Base-by-base conservation (phyloP, 75 land plant species). In the Sequoia sempervirens region DNA sequence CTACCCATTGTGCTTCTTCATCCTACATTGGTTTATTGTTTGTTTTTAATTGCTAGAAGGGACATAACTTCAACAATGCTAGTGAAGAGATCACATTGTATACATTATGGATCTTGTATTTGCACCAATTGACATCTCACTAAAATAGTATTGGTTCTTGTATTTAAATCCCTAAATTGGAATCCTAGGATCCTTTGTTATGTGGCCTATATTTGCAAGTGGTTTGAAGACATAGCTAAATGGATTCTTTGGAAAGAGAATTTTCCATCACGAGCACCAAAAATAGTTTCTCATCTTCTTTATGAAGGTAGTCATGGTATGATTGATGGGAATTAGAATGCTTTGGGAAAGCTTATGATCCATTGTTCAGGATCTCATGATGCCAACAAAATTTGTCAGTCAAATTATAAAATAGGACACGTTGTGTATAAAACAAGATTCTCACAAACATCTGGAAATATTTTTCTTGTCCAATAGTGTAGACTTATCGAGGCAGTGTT, bases 351-450 rank as follows among this genome's bases (percentile, higher is more conserved):
- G 90, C 93, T 97, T 45, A 87, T 97, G 75, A 90, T 95, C 50
- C 91, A 90, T 52, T 97, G 99, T 87, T 91, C 93, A n/a, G 99
- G 99, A n/a, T 91, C 93, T 87, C 84, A 72, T 45, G 86, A 84
- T 34, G 93, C 85, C 81, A 86, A 75, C 61, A 82, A 70, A 84
- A 85, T 87, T 68, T 54, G 32, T 23, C 56, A 52, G 61, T 30
- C 36, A 28, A 28, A 54, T 1, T 80, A 82, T 3, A 92, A 95
- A 13, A 85, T 92, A 26, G 95, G 94, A 3, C 99, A 97, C 84
- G 94, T 97, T 86, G 99, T 91, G 40, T 83, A 90, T 76, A 93
- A 89, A 45, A 93, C 99, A n/a, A 83, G 95, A n/a, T 97, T 97
- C 86, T 97, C 99, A 13, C 83, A 91, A 84, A 97, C 98, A 2